These are phyloP conservation scores for Kodamaea arcana DNA, from an alignment of 1,139 yeast genomes.

Conservation along the genomic window DNA sequence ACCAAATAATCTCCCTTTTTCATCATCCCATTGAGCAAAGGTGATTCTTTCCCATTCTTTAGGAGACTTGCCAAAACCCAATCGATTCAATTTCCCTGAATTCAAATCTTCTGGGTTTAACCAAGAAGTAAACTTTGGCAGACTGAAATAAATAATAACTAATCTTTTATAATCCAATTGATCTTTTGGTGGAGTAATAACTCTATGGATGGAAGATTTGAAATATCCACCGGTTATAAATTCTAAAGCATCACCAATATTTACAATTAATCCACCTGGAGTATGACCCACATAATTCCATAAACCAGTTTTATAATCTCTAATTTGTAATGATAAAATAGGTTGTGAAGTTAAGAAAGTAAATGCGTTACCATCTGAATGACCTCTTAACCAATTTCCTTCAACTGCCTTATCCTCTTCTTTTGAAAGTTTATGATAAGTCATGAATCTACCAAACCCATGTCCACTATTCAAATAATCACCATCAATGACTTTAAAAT, in stretches of 20 bases:
- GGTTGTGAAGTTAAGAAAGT: conserved; percentile 49
- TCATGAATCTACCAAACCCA: conserved; percentile 36
- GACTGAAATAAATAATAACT: conserved; percentile 42
- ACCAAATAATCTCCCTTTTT: conserved; percentile 40
- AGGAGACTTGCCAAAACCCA: conserved; percentile 19
- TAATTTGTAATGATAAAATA: conserved; percentile 45
- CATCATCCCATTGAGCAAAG: conserved; percentile 36
- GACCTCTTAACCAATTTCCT: conserved; percentile 48
- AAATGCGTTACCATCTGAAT: conserved; percentile 46
- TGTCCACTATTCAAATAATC: conserved; percentile 26
- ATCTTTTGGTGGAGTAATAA: conserved; percentile 42
- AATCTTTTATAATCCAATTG: conserved; percentile 36
- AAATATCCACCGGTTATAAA: conserved; percentile 48
- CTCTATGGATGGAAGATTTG: conserved; percentile 47
- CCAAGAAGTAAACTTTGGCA: conserved; percentile 27
- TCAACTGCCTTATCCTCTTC: conserved; percentile 22
- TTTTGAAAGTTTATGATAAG: conserved; percentile 29
- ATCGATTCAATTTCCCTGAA: conserved; percentile 31
- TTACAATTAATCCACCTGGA: conserved; percentile 44
- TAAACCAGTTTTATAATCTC: conserved; percentile 40
- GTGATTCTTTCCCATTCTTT: conserved; percentile 33
- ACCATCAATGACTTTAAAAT: conserved; percentile 30
- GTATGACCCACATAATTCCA: conserved; percentile 48
- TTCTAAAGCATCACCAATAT: conserved; percentile 48
- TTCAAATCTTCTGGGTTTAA: conserved; percentile 39